Evolutionary conservation across 179 eudicot genomes (phyloP), one percentile per base, ranked within the genome.

Genomic region (Spergularia azorica): DNA sequence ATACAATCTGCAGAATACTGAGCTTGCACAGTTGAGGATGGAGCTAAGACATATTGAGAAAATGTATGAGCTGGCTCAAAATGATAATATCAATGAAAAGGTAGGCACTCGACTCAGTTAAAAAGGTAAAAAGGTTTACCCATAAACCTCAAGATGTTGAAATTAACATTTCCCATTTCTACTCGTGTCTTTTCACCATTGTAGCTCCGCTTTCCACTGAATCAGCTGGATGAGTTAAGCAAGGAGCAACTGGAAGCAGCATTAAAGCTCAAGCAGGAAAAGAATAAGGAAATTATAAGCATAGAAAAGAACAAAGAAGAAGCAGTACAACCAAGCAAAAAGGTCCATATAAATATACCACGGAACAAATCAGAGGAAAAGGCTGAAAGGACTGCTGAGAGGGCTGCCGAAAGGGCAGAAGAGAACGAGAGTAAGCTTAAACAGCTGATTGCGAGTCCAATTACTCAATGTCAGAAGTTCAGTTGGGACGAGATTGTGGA

Each of bases 401-500:
- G 71, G 67, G 89, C 91, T 63, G 76, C 83, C 0, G 84, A 75
- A 18, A 86, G 89, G 77, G 86, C 84, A 18, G 85, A 83, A 75
- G 95, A 88, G 77, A 89, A 76, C 48, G 89, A 86, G 68, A 88
- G 71, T 14, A 79, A 79, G 68, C 92, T 87, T 26, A 87, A 82
- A 79, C 80, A 86, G 59, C 84, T 82, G 66, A 83, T 89, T 58
- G 65, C 77, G 20, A 87, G 92, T 41, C 77, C 83, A 76, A 71
- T 83, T 10, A 55, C 76, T 80, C 90, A 81, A 67, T 91, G 88
- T 84, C 93, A 85, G 71, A 83, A 81, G 50, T 92, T 91, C 76
- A 84, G 88, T 41, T 92, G 97, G 97, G 86, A 87, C 54, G 97
- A 92, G 74, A 90, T 92, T 2, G 81, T 81, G 63, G 84, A 84